These are phyloP conservation scores for Sugiyamaella xylanicola DNA, from an alignment of 1,139 yeast genomes.

Conservation along the genomic window DNA sequence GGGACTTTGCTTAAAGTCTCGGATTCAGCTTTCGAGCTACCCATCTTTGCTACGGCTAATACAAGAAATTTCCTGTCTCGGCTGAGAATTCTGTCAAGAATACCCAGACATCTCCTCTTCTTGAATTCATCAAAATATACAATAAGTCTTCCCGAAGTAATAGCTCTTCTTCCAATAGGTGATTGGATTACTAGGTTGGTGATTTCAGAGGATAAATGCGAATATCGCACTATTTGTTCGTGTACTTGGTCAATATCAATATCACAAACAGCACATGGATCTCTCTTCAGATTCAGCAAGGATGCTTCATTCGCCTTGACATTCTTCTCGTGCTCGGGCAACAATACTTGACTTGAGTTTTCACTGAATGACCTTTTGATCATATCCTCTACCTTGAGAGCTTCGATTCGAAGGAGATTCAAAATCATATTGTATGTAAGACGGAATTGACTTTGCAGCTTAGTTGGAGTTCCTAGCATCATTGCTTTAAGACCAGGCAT, in stretches of 20 bases:
- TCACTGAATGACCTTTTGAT: conserved; percentile 94
- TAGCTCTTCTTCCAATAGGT: conserved; percentile 51
- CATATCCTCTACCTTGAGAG: conserved; percentile 94
- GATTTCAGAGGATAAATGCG: conserved; percentile 49
- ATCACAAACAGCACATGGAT: conserved; percentile 46
- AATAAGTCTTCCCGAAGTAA: conserved; percentile 61
- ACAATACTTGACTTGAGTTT: conserved; percentile 77
- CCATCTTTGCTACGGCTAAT: conserved; percentile 20
- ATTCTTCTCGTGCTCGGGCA: conserved; percentile 81
- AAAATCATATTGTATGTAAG: conserved; percentile 94
- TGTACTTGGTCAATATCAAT: conserved; percentile 51
- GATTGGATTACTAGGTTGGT: conserved; percentile 52
- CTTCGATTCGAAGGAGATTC: conserved; percentile 88
- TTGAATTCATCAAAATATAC: conserved; percentile 53
- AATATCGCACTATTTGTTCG: conserved; percentile 51
- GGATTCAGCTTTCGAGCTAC: conserved; percentile 15
- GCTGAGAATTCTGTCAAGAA: conserved; percentile 38
- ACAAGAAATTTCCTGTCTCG: conserved; percentile 21
- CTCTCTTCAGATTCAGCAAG: conserved; percentile 48
- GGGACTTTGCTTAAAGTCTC: conserved; percentile 43
- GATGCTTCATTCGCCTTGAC: conserved; percentile 57
- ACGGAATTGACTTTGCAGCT: conserved; percentile 86
- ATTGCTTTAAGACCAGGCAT: conserved; percentile 67
- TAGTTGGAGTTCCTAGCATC: conserved; percentile 84
- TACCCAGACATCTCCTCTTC: conserved; percentile 39